Evolutionary conservation across 2,329 filamentous ascomycete species (phyloP).

Genomic region (Trichoderma lentiforme): DNA sequence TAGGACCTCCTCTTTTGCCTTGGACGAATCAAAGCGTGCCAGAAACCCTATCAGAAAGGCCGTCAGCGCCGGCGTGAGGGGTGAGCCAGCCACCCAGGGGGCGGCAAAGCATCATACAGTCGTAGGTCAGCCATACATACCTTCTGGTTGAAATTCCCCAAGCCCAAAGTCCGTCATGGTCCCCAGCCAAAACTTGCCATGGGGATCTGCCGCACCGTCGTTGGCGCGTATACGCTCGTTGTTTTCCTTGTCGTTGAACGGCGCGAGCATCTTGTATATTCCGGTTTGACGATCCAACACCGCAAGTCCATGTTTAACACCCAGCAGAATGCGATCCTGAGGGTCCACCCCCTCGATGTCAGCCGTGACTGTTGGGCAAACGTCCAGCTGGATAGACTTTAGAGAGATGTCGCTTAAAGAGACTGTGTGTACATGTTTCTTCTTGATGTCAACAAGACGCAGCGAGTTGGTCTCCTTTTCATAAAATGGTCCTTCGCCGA

Average conservation of each 20-base stretch:
- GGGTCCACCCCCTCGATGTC: slow-evolving; percentile 68
- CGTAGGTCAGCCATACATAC: slow-evolving; percentile 40
- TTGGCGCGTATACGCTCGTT: slow-evolving; percentile 65
- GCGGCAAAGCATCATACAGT: neutral
- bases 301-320: slow-evolving; percentile 79
- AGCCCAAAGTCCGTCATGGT: slow-evolving; percentile 73
- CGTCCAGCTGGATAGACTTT: slow-evolving; percentile 56
- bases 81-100: neutral
- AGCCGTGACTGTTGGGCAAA: slow-evolving; percentile 64
- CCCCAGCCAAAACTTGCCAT: slow-evolving; percentile 81
- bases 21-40: slow-evolving; percentile 60
- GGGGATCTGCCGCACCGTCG: slow-evolving; percentile 76
- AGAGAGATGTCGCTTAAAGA: slow-evolving; percentile 62
- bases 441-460: slow-evolving; percentile 81
- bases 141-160: slow-evolving; percentile 58
- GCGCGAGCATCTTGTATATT: slow-evolving; percentile 51
- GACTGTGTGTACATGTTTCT: slow-evolving; percentile 69
- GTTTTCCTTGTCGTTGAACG: slow-evolving; percentile 39
- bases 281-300: slow-evolving; percentile 64
- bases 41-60: slow-evolving; percentile 56
- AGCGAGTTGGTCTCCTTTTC: slow-evolving; percentile 62
- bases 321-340: slow-evolving; percentile 66
- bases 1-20: slow-evolving; percentile 58
- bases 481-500: slow-evolving; percentile 74
- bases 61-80: neutral